Evolutionary conservation across 345 rosid species (phyloP).

Genomic region (Punica granatum): DNA sequence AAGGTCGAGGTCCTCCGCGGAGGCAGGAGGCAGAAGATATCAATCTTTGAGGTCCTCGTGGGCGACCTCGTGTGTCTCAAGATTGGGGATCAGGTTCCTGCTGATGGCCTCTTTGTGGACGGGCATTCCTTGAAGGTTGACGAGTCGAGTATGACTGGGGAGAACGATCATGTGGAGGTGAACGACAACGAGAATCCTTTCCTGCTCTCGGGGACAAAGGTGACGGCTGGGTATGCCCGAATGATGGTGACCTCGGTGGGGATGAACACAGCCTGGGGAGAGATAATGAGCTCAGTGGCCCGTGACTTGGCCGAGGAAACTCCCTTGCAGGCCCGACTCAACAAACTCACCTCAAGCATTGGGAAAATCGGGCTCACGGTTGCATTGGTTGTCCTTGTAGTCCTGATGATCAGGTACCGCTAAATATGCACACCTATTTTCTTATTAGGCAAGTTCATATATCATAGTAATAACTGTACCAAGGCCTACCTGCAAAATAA

Average conservation of each 20-base stretch:
- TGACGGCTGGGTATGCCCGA: conserved; percentile 29
- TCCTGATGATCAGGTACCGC: conserved; percentile 12
- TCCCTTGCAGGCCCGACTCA: conserved; percentile 38
- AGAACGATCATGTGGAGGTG: conserved; percentile 82
- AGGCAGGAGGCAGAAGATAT: conserved; percentile 28
- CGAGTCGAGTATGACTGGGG: conserved; percentile 99
- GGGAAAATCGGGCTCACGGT: conserved; percentile 20
- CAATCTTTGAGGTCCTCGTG: conserved; percentile 49
- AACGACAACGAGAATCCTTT: conserved; percentile 37
- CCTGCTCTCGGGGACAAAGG: conserved; percentile 36
- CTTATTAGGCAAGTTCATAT: background rate
- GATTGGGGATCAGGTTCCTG: conserved; percentile 64
- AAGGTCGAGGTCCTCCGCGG: conserved; percentile 27
- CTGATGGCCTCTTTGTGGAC: conserved; percentile 72
- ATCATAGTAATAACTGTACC: no score
- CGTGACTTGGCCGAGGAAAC: conserved; percentile 32
- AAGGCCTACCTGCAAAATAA: no score
- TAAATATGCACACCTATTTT: no score
- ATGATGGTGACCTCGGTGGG: conserved; percentile 46
- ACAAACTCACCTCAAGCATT: conserved; percentile 27
- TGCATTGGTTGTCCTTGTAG: conserved; percentile 17
- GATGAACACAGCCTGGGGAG: conserved; percentile 41
- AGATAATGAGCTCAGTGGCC: conserved; percentile 32
- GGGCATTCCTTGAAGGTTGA: conserved; percentile 83
- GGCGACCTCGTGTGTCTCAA: conserved; percentile 55